These are phyloP conservation scores for Stachybotrys echinatus DNA, from an alignment of 2,329 filamentous ascomycete genomes.

Conservation along the genomic window DNA sequence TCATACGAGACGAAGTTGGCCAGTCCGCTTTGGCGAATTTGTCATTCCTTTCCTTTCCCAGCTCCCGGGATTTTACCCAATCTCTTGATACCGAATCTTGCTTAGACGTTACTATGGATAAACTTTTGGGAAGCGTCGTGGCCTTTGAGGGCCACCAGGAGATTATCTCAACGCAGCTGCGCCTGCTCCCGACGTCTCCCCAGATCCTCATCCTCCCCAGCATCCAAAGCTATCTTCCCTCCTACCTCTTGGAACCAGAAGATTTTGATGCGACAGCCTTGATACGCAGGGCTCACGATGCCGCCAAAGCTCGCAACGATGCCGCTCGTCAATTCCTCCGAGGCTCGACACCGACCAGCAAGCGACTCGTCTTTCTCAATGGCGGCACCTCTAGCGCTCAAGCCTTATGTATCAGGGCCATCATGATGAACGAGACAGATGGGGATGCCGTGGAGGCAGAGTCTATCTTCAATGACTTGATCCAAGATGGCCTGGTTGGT, in stretches of 20 bases:
- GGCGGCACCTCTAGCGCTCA: conserved; percentile 53
- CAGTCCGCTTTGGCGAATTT: no score
- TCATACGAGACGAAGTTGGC: background rate
- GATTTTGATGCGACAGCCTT: conserved; percentile 26
- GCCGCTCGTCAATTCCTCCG: conserved; percentile 46
- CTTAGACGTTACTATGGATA: background rate
- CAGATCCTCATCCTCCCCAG: conserved; percentile 53
- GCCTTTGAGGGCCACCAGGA: conserved; percentile 55
- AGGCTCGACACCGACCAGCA: conserved; percentile 37
- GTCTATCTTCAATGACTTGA: conserved; percentile 42
- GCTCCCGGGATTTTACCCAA: background rate
- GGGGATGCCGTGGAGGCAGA: conserved; percentile 47
- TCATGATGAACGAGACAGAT: conserved; percentile 46
- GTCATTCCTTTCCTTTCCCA: background rate
- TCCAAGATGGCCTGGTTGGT: conserved; percentile 42
- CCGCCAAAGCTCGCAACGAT: conserved; percentile 39
- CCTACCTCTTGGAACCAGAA: conserved; percentile 17
- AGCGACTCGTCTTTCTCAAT: conserved; percentile 54
- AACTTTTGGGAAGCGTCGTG: conserved; percentile 42
- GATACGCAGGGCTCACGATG: conserved; percentile 46
- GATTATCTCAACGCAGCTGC: conserved; percentile 52
- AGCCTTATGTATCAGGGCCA: conserved; percentile 46
- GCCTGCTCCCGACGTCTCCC: conserved; percentile 52
- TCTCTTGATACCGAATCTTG: background rate
- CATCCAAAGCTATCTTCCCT: conserved; percentile 40